Base-by-base conservation (phyloP, 2,329 filamentous ascomycete genomes). In the Hysterium pulicare region DNA sequence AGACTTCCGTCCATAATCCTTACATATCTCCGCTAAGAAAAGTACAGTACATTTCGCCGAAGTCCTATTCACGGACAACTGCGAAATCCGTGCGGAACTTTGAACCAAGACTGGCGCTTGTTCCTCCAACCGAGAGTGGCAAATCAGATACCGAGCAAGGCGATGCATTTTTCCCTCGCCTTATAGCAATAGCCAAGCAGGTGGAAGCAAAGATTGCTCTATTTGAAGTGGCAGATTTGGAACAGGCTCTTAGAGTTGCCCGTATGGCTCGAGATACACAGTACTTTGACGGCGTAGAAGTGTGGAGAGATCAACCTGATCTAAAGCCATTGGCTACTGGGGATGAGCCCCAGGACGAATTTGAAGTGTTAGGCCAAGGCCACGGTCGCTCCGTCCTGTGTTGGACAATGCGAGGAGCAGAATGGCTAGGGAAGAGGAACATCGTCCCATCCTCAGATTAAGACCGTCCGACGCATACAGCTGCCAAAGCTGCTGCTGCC, bases 101-200 rank as follows among this genome's bases (percentile, higher is more conserved):
- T 61, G 93, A 98, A 67, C 93, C 93, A 3, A 79, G 72, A 49
- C 68, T 87, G 10, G 93, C 93, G 0, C 74, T 97, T 11, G 87
- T 97, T 5, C 48, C 47, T 34, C 48, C 58, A 7, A 16, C 31
- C 7, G 36, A 7, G 3, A 6, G 33, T 2, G 44, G 39, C 50
- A 36, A 49, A 26, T 41, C 44, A 8, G 61, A 64, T 23, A 46
- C 40, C 1, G 51, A 60, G 8, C 48, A 54, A 34, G 66, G 67
- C 13, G 76, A 79, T 47, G 71, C 82, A 40, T 93, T 93, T 61
- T 93, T 93, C 57, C 74, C 75, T 2, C 72, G 76, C 5, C 67
- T 93, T 1, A 62, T 90, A 1, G 65, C 76, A 0, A 64, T 86
- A 8, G 79, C 80, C 0, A 45, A 58, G 2, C 40, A 63, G 1